Conservation (phyloP, 805 yeast genomes). For the Myxozyma geophila region DNA sequence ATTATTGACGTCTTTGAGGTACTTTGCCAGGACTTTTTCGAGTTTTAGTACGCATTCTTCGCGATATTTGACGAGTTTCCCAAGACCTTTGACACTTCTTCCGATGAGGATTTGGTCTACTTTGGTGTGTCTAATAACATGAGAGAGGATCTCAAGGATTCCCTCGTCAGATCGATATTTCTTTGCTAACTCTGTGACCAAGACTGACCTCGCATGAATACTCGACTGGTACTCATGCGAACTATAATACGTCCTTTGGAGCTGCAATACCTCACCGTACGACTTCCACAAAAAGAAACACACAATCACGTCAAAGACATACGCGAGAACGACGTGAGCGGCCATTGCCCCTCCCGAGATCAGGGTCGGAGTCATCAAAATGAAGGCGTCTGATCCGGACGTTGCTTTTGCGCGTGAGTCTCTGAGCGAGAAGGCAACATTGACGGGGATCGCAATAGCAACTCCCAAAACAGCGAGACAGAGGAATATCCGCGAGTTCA, state of each 20-base stretch:
- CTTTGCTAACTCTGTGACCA: conserved; percentile 44
- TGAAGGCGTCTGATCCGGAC: conserved; percentile 42
- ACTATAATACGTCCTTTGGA: conserved; percentile 39
- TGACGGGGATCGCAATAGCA: conserved; percentile 46
- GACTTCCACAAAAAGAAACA: conserved; percentile 41
- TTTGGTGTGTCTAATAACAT: neutral
- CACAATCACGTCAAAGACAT: conserved; percentile 41
- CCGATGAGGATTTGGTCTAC: conserved; percentile 42
- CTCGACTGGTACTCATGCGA: conserved; percentile 38
- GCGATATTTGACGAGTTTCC: conserved; percentile 40
- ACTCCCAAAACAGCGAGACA: conserved; percentile 44
- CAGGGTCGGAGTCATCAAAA: conserved; percentile 47
- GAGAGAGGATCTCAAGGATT: conserved; percentile 20
- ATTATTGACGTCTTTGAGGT: conserved; percentile 39
- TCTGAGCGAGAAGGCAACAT: conserved; percentile 43
- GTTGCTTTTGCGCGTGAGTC: conserved; percentile 30
- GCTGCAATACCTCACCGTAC: conserved; percentile 39
- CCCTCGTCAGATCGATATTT: conserved; percentile 40
- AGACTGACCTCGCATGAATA: conserved; percentile 43
- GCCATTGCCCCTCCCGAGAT: conserved; percentile 43
- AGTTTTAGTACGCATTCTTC: conserved; percentile 36
- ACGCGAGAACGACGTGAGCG: conserved; percentile 46
- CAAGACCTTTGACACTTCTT: conserved; percentile 40
- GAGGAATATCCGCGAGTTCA: conserved; percentile 44
- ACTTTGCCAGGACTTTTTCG: conserved; percentile 42